Conservation (phyloP, 148 eudicot species). For the Drosera capensis region DNA sequence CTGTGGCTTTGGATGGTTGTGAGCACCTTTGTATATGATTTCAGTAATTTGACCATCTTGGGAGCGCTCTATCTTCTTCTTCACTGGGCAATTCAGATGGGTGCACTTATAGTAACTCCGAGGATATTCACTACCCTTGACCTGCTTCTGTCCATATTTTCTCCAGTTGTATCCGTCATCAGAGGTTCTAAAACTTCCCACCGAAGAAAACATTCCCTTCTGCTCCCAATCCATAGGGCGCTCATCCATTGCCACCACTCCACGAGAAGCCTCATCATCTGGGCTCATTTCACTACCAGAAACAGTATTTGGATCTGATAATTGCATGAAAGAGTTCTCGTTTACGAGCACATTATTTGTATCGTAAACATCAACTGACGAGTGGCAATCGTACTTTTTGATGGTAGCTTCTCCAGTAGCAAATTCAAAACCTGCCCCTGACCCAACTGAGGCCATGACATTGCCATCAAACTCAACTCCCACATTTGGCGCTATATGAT, state of each 20-base stretch:
- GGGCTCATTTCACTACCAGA: constrained; percentile 12
- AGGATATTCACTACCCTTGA: constrained; percentile 75
- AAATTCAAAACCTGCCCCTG: constrained; percentile 10
- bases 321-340: constrained; percentile 10
- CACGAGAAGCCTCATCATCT: constrained; percentile 8
- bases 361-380: constrained; percentile 13
- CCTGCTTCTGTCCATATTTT: constrained; percentile 84
- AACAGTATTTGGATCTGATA: constrained; percentile 7
- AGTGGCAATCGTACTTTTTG: constrained; percentile 10
- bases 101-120: constrained; percentile 79
- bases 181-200: constrained; percentile 18
- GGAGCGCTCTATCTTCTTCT: constrained; percentile 60
- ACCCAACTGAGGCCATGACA: constrained; percentile 11
- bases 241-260: constrained; percentile 10
- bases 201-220: constrained; percentile 14
- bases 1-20: constrained; percentile 53
- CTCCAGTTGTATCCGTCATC: constrained; percentile 84
- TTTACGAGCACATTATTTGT: constrained; percentile 8
- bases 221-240: constrained; percentile 14
- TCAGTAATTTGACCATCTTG: constrained; percentile 64
- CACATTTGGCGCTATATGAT: constrained; percentile 11
- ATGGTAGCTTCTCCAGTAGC: constrained; percentile 13
- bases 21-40: constrained; percentile 54
- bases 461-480: constrained; percentile 7
- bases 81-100: constrained; percentile 42